phyloP scores from a whole-genome alignment of 208 protist genomes.

The Trichomonas tenax region DNA sequence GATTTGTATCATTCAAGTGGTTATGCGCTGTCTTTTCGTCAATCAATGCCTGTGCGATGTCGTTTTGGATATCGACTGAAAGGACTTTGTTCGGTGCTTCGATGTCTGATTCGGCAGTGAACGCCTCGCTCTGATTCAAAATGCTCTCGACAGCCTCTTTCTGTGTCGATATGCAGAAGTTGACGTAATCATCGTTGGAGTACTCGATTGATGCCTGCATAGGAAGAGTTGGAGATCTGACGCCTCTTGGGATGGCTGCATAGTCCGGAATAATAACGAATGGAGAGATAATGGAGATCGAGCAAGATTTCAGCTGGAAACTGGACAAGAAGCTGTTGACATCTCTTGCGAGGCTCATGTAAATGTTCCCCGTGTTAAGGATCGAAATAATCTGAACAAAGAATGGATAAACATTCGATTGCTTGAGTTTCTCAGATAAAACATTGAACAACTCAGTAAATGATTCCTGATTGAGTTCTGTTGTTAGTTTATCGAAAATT shows the following conservation, averaged over 20 bases:
- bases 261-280: background rate
- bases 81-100: background rate
- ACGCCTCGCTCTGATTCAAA: background rate
- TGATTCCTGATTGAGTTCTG: background rate
- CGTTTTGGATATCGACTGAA: background rate
- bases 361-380: background rate
- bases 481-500: background rate
- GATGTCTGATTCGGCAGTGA: background rate
- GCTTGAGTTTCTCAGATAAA: background rate
- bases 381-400: background rate
- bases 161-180: background rate
- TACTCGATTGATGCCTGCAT: background rate
- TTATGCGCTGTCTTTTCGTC: background rate
- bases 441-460: background rate
- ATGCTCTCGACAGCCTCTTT: background rate
- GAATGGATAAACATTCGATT: background rate
- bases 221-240: background rate
- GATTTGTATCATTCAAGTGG: background rate
- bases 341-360: background rate
- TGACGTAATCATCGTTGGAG: background rate
- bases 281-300: background rate
- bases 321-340: background rate
- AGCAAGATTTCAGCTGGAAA: background rate
- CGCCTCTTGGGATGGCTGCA: background rate
- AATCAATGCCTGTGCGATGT: background rate